Base-by-base conservation (phyloP, 2,329 filamentous ascomycete species). In the Aschersonia sp. region DNA sequence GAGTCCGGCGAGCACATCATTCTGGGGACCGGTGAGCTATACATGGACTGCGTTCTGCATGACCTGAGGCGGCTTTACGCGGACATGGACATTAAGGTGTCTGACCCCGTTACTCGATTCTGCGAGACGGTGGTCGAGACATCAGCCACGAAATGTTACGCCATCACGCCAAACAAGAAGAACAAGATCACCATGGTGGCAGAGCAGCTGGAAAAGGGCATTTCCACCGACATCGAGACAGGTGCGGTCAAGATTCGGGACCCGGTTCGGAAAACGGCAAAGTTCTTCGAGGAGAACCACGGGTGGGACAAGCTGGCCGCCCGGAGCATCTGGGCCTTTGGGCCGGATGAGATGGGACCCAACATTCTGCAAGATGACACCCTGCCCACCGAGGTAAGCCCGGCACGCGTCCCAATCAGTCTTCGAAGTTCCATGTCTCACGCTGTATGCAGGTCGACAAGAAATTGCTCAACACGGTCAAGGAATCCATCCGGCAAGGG, bases 131-230 rank as follows among this genome's bases (percentile, higher is more conserved):
- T 95, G 30, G 88, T 95, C 39, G 92, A 98, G 64, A 94, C 92
- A 55, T 95, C 88, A 14, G 89, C 89, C 22, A 95, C 94, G 50
- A 95, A 95, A 67, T 98, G 92, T 68, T 98, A 95, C 63, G 90
- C 92, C 29, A 81, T 95, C 56, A 97, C 92, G 2, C 92, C 92
- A 2, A 98, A 98, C 70, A 98, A 98, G 70, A 95, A 95, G 72
- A 98, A 98, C 71, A 95, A 94, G 65, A 84, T 98, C 58, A 97
- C 92, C 37, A 95, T 98, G 87, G 85, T 97, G 49, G 92, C 92
- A 4, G 92, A 98, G 63, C 90, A 92, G 35, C 71, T 98, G 11
- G 92, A 98, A 55, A 85, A 94, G 56, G 92, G 92, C 12, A 94
- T 98, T 52, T 87, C 90, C 5, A 82, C 86, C 58, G 92, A 98